Evolutionary conservation across 2,329 filamentous ascomycete genomes (phyloP), one percentile per base, ranked within the genome.

Genomic region (Colletotrichum caudatum): DNA sequence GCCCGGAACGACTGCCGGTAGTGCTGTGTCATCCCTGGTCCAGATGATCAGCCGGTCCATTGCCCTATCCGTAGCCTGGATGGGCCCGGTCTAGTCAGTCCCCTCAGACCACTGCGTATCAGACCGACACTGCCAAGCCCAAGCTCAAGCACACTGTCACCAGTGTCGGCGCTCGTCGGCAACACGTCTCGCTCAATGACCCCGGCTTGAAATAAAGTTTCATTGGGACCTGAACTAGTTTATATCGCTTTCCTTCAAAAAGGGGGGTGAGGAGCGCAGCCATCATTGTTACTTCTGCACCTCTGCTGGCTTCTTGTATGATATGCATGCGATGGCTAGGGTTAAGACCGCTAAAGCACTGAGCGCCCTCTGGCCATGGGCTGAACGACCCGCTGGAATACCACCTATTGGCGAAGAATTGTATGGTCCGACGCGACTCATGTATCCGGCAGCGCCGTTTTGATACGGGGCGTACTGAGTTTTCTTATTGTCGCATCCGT

Each of bases 391-490:
- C 41, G 23, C 39, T 46, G 23, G 9, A 44, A 62, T 16, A 53
- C 58, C 2, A 48, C 11, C 2, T 51, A 69, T 1, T 73, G 37
- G 41, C 67, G 67, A 20, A 63, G 68, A 44, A 58, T 74, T 37
- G 63, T 41, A 1, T 74, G 73, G 64, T 69, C 73, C n/a, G 68
- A 72, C 60, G 59, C 68, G 12, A 63, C 48, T 39, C 73, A 74
- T 20, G 66, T 59, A 12, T 68, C 74, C 8, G 62, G 67, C 2
- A 74, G 73, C 58, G 73, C 71, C 1, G 54, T 53, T 29, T 65
- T 74, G 9, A 18, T 54, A 14, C 73, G 70, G 62, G 20, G 57
- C 8, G 18, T 62, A 29, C 29, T 33, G 41, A 23, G 26, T 11
- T 37, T 33, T 44, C 33, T 26, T 50, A n/a, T 18, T 51, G 2